phyloP scores from a whole-genome alignment of 2,329 filamentous ascomycete genomes.

The Cytospora chrysosperma region DNA sequence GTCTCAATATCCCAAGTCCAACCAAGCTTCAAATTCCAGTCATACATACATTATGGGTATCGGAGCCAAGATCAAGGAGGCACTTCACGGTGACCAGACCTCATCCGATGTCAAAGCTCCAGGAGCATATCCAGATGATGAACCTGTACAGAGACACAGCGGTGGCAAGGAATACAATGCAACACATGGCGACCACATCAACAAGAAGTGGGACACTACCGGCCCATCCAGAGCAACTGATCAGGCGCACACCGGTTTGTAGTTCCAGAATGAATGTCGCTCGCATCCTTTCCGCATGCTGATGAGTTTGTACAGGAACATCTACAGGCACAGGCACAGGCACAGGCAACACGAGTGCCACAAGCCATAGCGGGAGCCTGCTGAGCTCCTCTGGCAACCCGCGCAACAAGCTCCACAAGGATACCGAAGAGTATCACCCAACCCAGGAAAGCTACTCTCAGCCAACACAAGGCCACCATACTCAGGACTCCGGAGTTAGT shows the following conservation, averaged over 20 bases:
- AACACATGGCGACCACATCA: constrained; percentile 16
- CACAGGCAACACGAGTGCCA: not conserved
- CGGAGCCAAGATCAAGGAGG: constrained; percentile 30
- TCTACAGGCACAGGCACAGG: not conserved
- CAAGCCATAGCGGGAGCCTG: not conserved
- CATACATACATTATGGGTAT: constrained; percentile 28
- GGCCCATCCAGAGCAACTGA: constrained; percentile 5
- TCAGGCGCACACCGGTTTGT: not conserved
- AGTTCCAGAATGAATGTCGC: not conserved
- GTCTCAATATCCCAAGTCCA: not conserved
- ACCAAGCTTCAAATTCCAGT: not conserved
- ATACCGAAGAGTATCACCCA: constrained; percentile 14
- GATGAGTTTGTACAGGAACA: not conserved
- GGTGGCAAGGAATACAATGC: constrained; percentile 15
- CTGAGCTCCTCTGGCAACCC: constrained; percentile 3
- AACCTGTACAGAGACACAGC: constrained; percentile 24
- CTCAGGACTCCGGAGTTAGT: constrained; percentile 17
- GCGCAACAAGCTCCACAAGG: constrained; percentile 24
- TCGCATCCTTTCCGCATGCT: not conserved
- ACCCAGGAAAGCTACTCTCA: not conserved
- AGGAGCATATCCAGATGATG: constrained; percentile 25
- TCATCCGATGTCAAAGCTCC: constrained; percentile 19
- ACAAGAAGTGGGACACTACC: constrained; percentile 4
- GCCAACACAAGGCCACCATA: not conserved
- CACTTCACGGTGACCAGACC: constrained; percentile 21